phyloP scores from a whole-genome alignment of 257 asterid genomes.

The Solanum boliviense region DNA sequence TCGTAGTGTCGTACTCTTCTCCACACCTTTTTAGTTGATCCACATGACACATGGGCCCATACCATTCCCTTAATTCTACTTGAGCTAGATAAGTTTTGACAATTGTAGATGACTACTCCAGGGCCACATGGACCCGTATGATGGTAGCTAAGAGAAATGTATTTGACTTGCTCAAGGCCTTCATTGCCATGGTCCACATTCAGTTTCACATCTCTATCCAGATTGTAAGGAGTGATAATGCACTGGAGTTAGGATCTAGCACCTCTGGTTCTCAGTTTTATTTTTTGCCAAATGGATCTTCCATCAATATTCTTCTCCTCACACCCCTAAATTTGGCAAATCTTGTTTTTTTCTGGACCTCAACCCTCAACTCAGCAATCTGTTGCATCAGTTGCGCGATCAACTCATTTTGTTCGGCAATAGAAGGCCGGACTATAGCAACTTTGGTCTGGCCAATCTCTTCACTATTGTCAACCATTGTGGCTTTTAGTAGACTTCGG shows the following conservation, averaged over 20 bases:
- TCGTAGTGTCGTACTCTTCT: neutral
- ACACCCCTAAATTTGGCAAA: neutral
- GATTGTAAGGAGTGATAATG: neutral
- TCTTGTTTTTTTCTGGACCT: too few species aligned
- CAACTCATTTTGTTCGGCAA: too few species aligned
- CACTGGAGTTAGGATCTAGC: neutral
- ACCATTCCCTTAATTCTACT: neutral
- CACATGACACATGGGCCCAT: neutral
- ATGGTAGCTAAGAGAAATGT: neutral
- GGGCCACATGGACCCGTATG: neutral
- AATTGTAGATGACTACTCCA: neutral
- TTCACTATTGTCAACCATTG: too few species aligned
- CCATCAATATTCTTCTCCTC: neutral
- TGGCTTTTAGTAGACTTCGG: too few species aligned
- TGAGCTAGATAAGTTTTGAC: neutral
- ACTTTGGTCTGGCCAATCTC: too few species aligned
- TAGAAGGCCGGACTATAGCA: too few species aligned
- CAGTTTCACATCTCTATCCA: neutral
- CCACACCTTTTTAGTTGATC: neutral
- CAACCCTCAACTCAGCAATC: too few species aligned
- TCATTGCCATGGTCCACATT: neutral
- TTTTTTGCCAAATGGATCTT: neutral
- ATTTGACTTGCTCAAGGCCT: neutral
- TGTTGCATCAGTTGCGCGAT: too few species aligned
- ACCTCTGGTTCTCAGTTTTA: too few species aligned